phyloP scores from a whole-genome alignment of 345 rosid species.

The Balakata baccata region DNA sequence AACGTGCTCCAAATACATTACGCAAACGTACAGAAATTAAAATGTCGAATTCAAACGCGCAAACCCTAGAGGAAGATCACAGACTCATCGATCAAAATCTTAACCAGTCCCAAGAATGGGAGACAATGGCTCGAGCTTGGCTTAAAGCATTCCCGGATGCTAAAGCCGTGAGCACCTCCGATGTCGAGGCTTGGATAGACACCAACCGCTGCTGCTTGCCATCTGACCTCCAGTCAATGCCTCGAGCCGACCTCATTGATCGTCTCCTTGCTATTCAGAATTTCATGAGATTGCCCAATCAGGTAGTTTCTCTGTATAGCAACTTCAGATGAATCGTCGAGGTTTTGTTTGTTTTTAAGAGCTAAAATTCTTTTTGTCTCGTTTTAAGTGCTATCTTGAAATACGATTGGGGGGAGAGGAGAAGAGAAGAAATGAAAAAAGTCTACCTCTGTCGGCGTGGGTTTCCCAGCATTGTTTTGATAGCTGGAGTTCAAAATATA shows the following conservation, averaged over 20 bases:
- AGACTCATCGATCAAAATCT: slow-evolving; percentile 19
- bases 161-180: slow-evolving; percentile 53
- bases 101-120: slow-evolving; percentile 84
- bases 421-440: too few species aligned
- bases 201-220: slow-evolving; percentile 61
- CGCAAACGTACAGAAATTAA: not conserved
- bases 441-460: too few species aligned
- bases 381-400: not conserved
- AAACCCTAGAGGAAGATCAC: slow-evolving; percentile 25
- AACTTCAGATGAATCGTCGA: not conserved
- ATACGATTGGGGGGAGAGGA: not conserved
- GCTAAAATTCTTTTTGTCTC: not conserved
- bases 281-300: slow-evolving; percentile 59
- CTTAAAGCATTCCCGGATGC: slow-evolving; percentile 79
- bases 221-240: slow-evolving; percentile 71
- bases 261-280: slow-evolving; percentile 80
- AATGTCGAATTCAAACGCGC: slow-evolving; percentile 13
- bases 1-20: not conserved
- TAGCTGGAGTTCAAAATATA: not conserved
- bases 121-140: slow-evolving; percentile 87
- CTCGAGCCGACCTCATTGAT: slow-evolving; percentile 69
- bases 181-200: slow-evolving; percentile 88
- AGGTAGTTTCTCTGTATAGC: slow-evolving; percentile 18
- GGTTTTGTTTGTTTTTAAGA: not conserved
- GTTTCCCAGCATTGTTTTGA: not conserved